Evolutionary conservation across 192 early-diverging fungal genomes (phyloP).

Genomic region (Piromyces finnis): DNA sequence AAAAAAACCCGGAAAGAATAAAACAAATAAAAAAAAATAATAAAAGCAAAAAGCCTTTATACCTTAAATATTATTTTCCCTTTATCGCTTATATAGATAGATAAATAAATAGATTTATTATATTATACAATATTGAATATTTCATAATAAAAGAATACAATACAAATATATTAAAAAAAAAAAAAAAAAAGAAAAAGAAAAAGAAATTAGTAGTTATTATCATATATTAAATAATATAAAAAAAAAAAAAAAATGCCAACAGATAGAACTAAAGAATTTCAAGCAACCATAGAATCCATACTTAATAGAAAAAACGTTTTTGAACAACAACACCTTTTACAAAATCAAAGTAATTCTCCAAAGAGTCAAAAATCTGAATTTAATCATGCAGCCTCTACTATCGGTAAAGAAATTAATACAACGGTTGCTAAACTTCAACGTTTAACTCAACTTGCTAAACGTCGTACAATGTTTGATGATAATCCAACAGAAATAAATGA

Average conservation of each 20-base stretch:
- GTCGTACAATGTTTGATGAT: constrained; percentile 95
- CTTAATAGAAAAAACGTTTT: neutral
- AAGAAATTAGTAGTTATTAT: too few relatives aligned
- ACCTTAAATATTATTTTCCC: too few relatives aligned
- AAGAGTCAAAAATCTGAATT: neutral
- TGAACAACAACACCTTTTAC: neutral
- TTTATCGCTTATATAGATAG: too few relatives aligned
- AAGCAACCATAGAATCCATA: neutral
- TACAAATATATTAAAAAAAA: too few relatives aligned
- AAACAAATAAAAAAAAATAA: too few relatives aligned
- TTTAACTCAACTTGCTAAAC: constrained; percentile 52
- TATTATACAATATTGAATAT: too few relatives aligned
- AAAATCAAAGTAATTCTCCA: neutral
- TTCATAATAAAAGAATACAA: too few relatives aligned
- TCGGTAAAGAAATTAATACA: neutral
- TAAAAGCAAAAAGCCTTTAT: too few relatives aligned
- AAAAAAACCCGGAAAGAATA: too few relatives aligned
- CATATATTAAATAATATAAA: too few relatives aligned
- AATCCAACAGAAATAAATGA: constrained; percentile 87
- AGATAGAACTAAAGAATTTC: neutral
- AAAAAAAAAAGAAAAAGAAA: too few relatives aligned
- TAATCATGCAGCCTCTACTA: neutral
- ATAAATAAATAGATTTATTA: too few relatives aligned
- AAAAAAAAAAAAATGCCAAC: neutral
- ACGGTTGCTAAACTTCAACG: neutral